A percentile compares a stretch with the other conserved stretches of the same genome.
phyloP scores from a whole-genome alignment of 2,329 filamentous ascomycete species.

The Colletotrichum melonis region DNA sequence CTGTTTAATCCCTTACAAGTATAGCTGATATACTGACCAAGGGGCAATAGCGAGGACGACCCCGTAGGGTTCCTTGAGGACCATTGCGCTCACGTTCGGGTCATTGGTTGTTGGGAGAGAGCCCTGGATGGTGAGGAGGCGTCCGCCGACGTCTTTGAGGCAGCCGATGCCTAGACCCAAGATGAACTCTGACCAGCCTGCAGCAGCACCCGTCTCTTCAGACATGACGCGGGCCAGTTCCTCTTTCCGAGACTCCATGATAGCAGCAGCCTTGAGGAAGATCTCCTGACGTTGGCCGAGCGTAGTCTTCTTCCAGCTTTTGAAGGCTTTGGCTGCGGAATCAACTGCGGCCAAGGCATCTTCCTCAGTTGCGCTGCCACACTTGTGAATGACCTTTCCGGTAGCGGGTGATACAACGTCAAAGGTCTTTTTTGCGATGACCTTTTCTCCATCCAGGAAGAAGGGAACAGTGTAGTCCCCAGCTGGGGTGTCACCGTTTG shows the following conservation, averaged over 20 bases:
- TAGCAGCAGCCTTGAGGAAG: slow-evolving; percentile 69
- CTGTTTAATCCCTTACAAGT: background rate
- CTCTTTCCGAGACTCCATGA: slow-evolving; percentile 63
- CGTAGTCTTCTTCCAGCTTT: slow-evolving; percentile 70
- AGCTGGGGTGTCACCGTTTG: slow-evolving; percentile 3
- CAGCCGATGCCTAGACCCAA: slow-evolving; percentile 45
- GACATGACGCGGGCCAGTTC: slow-evolving; percentile 67
- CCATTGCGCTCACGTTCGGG: slow-evolving; percentile 64
- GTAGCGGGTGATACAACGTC: slow-evolving; percentile 67
- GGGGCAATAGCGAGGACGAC: slow-evolving; percentile 84
- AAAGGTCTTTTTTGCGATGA: slow-evolving; percentile 60
- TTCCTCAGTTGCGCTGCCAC: slow-evolving; percentile 63
- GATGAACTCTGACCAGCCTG: slow-evolving; percentile 47
- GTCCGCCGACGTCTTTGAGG: slow-evolving; percentile 51
- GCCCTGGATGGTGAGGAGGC: slow-evolving; percentile 46
- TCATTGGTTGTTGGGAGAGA: slow-evolving; percentile 46
- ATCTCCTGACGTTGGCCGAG: slow-evolving; percentile 69
- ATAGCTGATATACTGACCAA: slow-evolving; percentile 65
- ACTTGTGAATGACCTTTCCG: slow-evolving; percentile 64
- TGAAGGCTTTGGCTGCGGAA: slow-evolving; percentile 69
- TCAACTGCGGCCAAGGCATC: slow-evolving; percentile 61
- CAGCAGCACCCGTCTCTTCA: slow-evolving; percentile 46
- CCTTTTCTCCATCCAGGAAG: slow-evolving; percentile 57
- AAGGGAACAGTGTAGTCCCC: slow-evolving; percentile 49
- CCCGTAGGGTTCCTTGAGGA: slow-evolving; percentile 79